These are phyloP conservation scores for Mollisiaceae sp. DNA, from an alignment of 2,329 filamentous ascomycete species.

Conservation along the genomic window DNA sequence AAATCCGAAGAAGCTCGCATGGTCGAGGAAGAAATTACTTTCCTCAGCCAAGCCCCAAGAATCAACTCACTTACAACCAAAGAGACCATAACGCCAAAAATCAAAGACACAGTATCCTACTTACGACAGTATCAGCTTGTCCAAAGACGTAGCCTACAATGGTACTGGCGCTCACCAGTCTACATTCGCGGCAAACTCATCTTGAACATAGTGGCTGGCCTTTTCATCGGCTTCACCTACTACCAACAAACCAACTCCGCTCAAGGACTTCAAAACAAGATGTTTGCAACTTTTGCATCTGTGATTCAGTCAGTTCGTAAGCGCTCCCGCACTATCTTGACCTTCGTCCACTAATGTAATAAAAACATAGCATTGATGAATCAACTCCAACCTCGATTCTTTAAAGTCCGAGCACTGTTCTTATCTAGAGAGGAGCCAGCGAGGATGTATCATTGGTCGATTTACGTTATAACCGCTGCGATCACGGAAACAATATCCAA, in stretches of 20 bases:
- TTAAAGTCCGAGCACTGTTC: constrained; percentile 65
- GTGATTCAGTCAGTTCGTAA: constrained; percentile 42
- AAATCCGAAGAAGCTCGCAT: constrained; percentile 45
- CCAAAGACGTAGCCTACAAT: constrained; percentile 63
- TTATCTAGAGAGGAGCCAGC: constrained; percentile 46
- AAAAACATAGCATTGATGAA: constrained; percentile 52
- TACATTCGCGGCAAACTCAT: constrained; percentile 74
- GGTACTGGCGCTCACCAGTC: constrained; percentile 75
- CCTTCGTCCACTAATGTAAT: background rate
- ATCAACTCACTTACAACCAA: background rate
- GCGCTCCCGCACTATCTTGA: constrained; percentile 49
- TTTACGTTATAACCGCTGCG: constrained; percentile 49
- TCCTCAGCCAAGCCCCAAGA: background rate
- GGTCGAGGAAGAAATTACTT: constrained; percentile 2
- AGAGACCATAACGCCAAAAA: background rate
- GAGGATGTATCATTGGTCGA: constrained; percentile 38
- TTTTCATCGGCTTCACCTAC: constrained; percentile 71
- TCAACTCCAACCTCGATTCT: constrained; percentile 68
- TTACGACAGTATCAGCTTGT: background rate
- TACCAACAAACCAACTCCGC: constrained; percentile 61
- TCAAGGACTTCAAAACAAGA: constrained; percentile 62
- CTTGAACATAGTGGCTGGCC: constrained; percentile 55
- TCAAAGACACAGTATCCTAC: constrained; percentile 11
- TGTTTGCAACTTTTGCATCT: constrained; percentile 22
- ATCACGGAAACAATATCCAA: constrained; percentile 85